phyloP scores from a whole-genome alignment of 2,329 filamentous ascomycete genomes.

The Aureobasidium sp. region DNA sequence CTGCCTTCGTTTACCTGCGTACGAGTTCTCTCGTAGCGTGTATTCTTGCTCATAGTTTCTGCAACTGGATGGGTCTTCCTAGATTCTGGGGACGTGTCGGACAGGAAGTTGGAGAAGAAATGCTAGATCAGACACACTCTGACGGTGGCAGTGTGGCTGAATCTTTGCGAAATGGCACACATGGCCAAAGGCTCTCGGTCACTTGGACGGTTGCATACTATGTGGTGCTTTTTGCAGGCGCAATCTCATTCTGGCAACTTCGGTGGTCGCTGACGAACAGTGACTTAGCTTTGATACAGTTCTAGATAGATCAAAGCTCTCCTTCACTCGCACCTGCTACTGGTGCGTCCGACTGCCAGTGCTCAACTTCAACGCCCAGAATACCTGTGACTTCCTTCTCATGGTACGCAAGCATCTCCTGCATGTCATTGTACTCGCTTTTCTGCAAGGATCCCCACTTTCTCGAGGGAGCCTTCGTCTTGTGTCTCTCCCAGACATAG shows the following conservation, averaged over 20 bases:
- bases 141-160: constrained; percentile 5
- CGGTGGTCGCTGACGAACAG: constrained; percentile 67
- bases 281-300: constrained; percentile 17
- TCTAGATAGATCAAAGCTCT: neutral
- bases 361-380: constrained; percentile 34
- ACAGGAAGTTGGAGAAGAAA: constrained; percentile 32
- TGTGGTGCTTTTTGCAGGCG: constrained; percentile 60
- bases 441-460: constrained; percentile 47
- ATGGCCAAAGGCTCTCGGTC: constrained; percentile 28
- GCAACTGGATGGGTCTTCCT: constrained; percentile 86
- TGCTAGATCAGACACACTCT: constrained; percentile 14
- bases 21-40: constrained; percentile 73
- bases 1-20: constrained; percentile 77
- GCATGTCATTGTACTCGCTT: constrained; percentile 38
- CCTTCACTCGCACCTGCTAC: neutral
- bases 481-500: constrained; percentile 60
- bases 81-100: constrained; percentile 72
- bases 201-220: constrained; percentile 76
- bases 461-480: constrained; percentile 46
- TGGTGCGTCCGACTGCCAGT: constrained; percentile 21
- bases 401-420: constrained; percentile 49
- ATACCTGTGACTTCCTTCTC: constrained; percentile 39
- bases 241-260: constrained; percentile 59
- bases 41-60: constrained; percentile 74
- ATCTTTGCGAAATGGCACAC: constrained; percentile 26